These are phyloP conservation scores for Pyronema domesticum DNA, from an alignment of 495 filamentous ascomycete genomes.

Conservation along the genomic window DNA sequence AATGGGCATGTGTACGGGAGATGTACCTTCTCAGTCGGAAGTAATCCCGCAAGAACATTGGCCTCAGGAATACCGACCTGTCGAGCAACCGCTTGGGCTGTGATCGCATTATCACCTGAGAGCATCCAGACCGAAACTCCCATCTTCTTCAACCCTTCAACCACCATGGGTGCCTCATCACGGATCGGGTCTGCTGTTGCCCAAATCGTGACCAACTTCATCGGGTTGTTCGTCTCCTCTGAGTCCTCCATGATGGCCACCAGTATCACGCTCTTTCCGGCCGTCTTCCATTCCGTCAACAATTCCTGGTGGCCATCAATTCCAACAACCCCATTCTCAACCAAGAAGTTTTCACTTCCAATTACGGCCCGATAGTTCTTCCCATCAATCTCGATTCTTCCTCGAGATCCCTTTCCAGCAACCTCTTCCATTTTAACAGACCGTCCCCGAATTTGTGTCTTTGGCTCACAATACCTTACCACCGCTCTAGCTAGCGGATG, in stretches of 20 bases:
- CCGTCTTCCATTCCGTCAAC: constrained; percentile 47
- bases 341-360: constrained; percentile 66
- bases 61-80: constrained; percentile 53
- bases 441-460: constrained; percentile 23
- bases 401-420: constrained; percentile 66
- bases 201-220: constrained; percentile 34
- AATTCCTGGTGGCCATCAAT: constrained; percentile 26
- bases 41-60: constrained; percentile 73
- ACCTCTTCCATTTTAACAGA: constrained; percentile 49
- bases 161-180: constrained; percentile 48
- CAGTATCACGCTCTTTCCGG: constrained; percentile 59
- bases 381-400: constrained; percentile 36
- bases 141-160: constrained; percentile 46
- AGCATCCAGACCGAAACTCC: constrained; percentile 76
- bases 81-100: constrained; percentile 57
- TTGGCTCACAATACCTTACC: constrained; percentile 42
- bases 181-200: constrained; percentile 59
- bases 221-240: not conserved
- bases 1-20: not conserved
- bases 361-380: constrained; percentile 48
- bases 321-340: constrained; percentile 26
- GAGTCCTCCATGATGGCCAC: constrained; percentile 34
- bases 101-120: constrained; percentile 64
- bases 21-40: constrained; percentile 55
- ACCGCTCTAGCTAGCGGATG: constrained; percentile 80